A percentile compares a stretch with the other conserved stretches of the same genome.
Evolutionary conservation across 2,329 filamentous ascomycete genomes (phyloP).

Genomic region (Phialophora expanda): DNA sequence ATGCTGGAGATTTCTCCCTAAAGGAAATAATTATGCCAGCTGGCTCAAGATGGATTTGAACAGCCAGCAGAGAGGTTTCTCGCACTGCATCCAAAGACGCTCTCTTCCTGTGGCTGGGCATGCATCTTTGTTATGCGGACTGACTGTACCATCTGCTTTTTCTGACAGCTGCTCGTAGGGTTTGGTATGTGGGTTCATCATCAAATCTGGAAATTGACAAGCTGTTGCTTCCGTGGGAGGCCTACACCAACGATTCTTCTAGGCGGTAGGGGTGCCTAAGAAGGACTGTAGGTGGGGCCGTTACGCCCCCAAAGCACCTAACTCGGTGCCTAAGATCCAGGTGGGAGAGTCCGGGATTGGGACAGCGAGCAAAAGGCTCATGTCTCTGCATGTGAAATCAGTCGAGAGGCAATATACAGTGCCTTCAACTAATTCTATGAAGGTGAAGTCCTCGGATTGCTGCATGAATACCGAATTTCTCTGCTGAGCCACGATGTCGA

Average conservation of each 20-base stretch:
- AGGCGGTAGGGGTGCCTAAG: background rate
- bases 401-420: background rate
- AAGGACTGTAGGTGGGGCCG: background rate
- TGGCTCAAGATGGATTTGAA: background rate
- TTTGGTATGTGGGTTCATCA: background rate
- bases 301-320: background rate
- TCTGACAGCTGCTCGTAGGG: background rate
- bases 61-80: background rate
- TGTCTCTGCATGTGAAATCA: background rate
- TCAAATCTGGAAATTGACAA: background rate
- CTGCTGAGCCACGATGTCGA: background rate
- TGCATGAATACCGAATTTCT: background rate
- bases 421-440: background rate
- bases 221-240: background rate
- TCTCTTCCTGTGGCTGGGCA: too few relatives aligned
- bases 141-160: background rate
- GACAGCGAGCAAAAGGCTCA: background rate
- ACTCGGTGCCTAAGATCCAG: background rate
- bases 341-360: background rate
- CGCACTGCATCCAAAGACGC: background rate
- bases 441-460: background rate
- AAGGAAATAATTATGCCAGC: background rate
- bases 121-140: too few relatives aligned
- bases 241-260: background rate
- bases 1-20: background rate